phyloP scores from a whole-genome alignment of 2,329 filamentous ascomycete species.

The Ploettnerulaceae sp. region DNA sequence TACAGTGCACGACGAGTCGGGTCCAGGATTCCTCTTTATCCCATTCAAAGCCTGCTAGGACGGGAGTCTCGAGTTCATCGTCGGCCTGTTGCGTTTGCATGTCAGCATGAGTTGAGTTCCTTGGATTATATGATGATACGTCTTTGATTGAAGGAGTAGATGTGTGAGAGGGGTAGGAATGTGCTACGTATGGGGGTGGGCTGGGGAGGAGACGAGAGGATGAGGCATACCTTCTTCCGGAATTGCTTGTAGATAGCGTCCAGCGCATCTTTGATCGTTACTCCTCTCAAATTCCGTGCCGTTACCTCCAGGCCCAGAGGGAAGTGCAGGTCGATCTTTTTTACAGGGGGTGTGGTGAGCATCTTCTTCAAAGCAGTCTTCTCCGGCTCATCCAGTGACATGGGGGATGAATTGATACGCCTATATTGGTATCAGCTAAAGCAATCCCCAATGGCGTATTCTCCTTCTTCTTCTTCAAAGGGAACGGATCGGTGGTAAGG shows the following conservation, averaged over 20 bases:
- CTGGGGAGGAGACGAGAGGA: not conserved
- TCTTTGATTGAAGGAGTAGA: no score
- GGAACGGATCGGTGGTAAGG: conserved; percentile 4
- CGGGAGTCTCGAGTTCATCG: conserved; percentile 82
- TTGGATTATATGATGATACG: not conserved
- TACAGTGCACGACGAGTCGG: conserved; percentile 79
- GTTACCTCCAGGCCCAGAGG: conserved; percentile 82
- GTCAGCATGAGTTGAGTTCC: conserved; percentile 18
- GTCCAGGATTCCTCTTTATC: conserved; percentile 90
- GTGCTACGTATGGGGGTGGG: not conserved
- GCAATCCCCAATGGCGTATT: no score
- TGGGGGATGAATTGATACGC: conserved; percentile 89
- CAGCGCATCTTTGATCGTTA: conserved; percentile 94
- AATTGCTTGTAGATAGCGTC: conserved; percentile 95
- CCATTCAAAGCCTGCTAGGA: conserved; percentile 95
- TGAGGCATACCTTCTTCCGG: conserved; percentile 79
- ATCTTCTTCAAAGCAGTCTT: conserved; percentile 64
- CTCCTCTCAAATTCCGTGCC: conserved; percentile 86
- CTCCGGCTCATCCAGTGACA: conserved; percentile 74
- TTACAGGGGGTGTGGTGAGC: conserved; percentile 77
- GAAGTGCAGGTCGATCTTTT: conserved; percentile 92
- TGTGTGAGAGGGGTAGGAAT: not conserved
- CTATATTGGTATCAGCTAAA: conserved; percentile 47
- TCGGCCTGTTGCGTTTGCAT: conserved; percentile 58
- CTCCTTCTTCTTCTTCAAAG: no score